Conservation (phyloP, 1,284 basidiomycete genomes). For the Gymnopus androsaceus region DNA sequence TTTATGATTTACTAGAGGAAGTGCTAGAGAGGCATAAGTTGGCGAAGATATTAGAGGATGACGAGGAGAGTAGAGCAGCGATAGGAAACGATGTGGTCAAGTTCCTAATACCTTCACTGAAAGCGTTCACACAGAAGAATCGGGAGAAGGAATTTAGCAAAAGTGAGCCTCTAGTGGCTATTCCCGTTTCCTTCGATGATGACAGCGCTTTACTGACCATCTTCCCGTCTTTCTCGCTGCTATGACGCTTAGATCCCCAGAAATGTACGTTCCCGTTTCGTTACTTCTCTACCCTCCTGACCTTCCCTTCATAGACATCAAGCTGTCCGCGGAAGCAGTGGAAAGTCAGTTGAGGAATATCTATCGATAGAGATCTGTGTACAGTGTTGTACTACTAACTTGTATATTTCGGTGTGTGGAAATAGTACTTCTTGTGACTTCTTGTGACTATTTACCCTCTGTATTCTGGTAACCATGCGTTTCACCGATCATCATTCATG, state of each 20-base stretch:
- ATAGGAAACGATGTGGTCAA: slow-evolving; percentile 73
- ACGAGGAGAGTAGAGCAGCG: slow-evolving; percentile 54
- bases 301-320: slow-evolving; percentile 62
- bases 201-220: neutral
- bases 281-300: slow-evolving; percentile 11
- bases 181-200: slow-evolving; percentile 5
- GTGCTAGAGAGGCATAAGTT: slow-evolving; percentile 70
- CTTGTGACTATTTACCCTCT: too few species aligned
- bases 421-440: too few species aligned
- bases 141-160: slow-evolving; percentile 81
- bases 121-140: slow-evolving; percentile 72
- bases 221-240: neutral
- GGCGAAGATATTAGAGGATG: slow-evolving; percentile 71
- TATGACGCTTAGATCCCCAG: slow-evolving; percentile 64
- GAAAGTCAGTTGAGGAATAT: slow-evolving; percentile 69
- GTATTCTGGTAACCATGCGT: too few species aligned
- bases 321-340: slow-evolving; percentile 72
- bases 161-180: slow-evolving; percentile 49
- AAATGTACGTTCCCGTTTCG: slow-evolving; percentile 59
- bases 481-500: too few species aligned
- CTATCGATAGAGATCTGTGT: slow-evolving; percentile 33
- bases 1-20: slow-evolving; percentile 78
- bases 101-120: slow-evolving; percentile 71
- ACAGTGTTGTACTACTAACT: too few species aligned
- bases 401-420: too few species aligned